phyloP scores from a whole-genome alignment of 805 yeast species.

The Candida patagonica region DNA sequence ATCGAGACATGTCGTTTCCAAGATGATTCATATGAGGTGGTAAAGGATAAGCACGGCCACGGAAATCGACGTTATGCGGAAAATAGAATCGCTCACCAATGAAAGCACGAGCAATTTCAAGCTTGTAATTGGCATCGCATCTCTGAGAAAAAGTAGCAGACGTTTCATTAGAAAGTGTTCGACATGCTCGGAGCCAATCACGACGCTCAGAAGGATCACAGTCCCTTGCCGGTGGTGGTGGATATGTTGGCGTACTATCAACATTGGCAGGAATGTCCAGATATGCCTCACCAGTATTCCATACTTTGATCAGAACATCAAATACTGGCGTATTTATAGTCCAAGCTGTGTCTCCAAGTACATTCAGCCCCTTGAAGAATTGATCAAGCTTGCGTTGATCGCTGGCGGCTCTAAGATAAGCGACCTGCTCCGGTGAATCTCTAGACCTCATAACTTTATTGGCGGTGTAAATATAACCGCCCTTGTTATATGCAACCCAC shows the following conservation, averaged over 20 bases:
- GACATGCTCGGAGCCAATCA: slow-evolving; percentile 58
- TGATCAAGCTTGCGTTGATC: slow-evolving; percentile 52
- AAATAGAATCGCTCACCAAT: slow-evolving; percentile 52
- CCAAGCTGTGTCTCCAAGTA: slow-evolving; percentile 85
- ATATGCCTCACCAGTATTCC: slow-evolving; percentile 79
- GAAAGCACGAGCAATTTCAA: slow-evolving; percentile 92
- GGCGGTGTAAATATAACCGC: slow-evolving; percentile 71
- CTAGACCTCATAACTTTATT: slow-evolving; percentile 62
- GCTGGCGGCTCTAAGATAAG: slow-evolving; percentile 80
- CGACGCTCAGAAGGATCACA: slow-evolving; percentile 65
- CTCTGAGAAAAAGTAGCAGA: slow-evolving; percentile 72
- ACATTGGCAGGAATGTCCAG: slow-evolving; percentile 59
- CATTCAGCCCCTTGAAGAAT: slow-evolving; percentile 75
- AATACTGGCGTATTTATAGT: slow-evolving; percentile 71
- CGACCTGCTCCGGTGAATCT: slow-evolving; percentile 81
- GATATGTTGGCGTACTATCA: slow-evolving; percentile 37
- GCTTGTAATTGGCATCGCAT: slow-evolving; percentile 87
- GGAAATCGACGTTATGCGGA: slow-evolving; percentile 56
- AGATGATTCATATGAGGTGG: slow-evolving; percentile 56
- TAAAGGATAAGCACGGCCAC: slow-evolving; percentile 59
- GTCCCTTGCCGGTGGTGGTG: slow-evolving; percentile 51
- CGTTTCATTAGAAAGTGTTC: slow-evolving; percentile 47
- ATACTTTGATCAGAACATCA: slow-evolving; percentile 58
- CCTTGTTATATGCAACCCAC: slow-evolving; percentile 74
- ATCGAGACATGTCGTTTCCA: slow-evolving; percentile 52